Evolutionary conservation across 257 asterid genomes (phyloP), one percentile per base, ranked within the genome.

Genomic region (Solanum pinnatisectum): DNA sequence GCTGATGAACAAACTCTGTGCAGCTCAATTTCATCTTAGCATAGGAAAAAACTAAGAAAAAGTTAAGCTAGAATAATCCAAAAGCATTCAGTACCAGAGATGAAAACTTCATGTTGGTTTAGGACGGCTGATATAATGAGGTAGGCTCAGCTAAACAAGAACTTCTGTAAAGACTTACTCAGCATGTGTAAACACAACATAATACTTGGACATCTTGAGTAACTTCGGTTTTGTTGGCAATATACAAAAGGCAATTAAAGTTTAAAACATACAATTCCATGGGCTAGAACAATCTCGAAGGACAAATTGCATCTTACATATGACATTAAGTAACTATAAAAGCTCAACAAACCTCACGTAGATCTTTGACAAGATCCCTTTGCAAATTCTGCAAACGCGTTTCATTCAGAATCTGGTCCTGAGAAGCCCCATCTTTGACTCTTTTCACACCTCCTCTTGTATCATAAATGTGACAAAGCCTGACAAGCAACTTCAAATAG

Each of bases 361-460:
- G 95, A 90, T 94, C 96, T 84, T 88, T 93, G 82, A 95, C 96
- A 95, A 96, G 98, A 90, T 92, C 96, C 18, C 95, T 93, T 90
- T 96, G 98, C 95, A 96, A 88, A 90, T 95, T 94, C 87, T 96
- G 98, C 90, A 96, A 88, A 77, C 98, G 93, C 6, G 98, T 96
- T 93, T 96, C 98, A 87, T 96, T 96, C 88, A 96, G 87, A 91
- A 96, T 95, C 93, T 96, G 98, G 89, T 95, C 98, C 85, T 96
- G 98, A 87, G 98, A 96, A 70, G 98, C 98, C 88, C 98, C 98
- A 11, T 96, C 98, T 92, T 94, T 96, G 84, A 96, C 98, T 90
- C 96, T 90, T 92, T 96, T 96, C 88, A 96, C 98, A 67, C 98
- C 98, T 87, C 98, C 98, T 88, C 98, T 92, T 35, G 98, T 96